Evolutionary conservation across 805 yeast genomes (phyloP), one percentile per base, ranked within the genome.

Genomic region (Henningerozyma blattae): DNA sequence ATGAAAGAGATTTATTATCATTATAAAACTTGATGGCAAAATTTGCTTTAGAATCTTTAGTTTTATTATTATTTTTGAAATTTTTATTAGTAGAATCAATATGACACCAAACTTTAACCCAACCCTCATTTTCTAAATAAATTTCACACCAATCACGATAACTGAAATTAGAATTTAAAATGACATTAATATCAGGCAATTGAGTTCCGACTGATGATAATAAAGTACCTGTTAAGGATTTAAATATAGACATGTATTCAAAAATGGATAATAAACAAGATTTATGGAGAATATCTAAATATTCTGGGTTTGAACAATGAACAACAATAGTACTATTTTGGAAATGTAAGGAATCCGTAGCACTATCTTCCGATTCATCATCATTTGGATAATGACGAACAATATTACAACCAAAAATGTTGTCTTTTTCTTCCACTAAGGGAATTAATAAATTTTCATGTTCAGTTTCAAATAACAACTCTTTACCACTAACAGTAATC

Each of bases 111-210:
- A 53, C 43, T 40, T 50, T 55, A 7, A 48, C 45, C 56, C 57
- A 55, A 22, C 52, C 52, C 46, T 16, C 45, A 4, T 46, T 55
- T 30, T 45, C 47, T 7, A 48, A 30, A 27, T 50, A 46, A 13
- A 55, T 43, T 35, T 51, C 53, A 34, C 60, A 55, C 60, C 60
- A 55, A 38, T 55, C 60, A 34, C 54, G 52, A 35, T 45, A 55
- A 35, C 45, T 52, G 22, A 47, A 43, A n/a, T n/a, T n/a, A 10
- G 54, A 46, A 33, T 47, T 44, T 27, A 55, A 33, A 3, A 55
- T 41, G 13, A 52, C 30, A 31, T 46, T 45, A 28, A 55, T 54
- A 37, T 54, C 59, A 5, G 53, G 45, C 33, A 55, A 39, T 31
- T 38, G 38, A 13, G 45, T 22, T 3, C 56, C 56, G 31, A 47